Conservation (phyloP, 805 yeast species). For the Cyberlindnera subsufficiens region DNA sequence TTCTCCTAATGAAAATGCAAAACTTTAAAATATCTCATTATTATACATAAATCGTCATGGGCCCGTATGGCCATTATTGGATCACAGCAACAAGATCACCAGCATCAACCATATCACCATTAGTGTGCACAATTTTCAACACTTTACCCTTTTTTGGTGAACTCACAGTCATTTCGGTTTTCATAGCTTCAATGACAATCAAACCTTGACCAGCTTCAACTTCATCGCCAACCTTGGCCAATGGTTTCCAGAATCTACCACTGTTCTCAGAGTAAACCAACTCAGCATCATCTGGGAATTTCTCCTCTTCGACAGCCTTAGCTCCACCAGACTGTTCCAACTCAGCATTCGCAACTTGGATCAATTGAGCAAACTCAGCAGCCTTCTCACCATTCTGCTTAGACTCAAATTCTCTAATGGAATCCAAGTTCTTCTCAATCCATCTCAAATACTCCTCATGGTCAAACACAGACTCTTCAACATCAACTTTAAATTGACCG, state of each 20-base stretch:
- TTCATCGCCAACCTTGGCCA: constrained; percentile 70
- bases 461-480: constrained; percentile 75
- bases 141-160: constrained; percentile 72
- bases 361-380: constrained; percentile 79
- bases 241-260: constrained; percentile 95
- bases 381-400: constrained; percentile 75
- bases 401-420: constrained; percentile 63
- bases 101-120: constrained; percentile 96
- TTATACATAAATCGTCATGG: background rate
- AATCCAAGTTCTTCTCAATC: constrained; percentile 65
- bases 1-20: background rate
- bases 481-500: constrained; percentile 73
- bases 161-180: constrained; percentile 89
- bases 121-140: constrained; percentile 62
- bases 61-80: background rate
- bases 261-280: constrained; percentile 89
- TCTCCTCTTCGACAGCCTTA: constrained; percentile 40
- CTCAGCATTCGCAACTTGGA: constrained; percentile 76
- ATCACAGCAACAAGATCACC: constrained; percentile 91
- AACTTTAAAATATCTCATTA: background rate
- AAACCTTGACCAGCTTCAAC: constrained; percentile 75
- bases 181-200: constrained; percentile 95
- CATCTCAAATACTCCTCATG: constrained; percentile 73
- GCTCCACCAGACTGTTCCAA: constrained; percentile 48
- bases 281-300: constrained; percentile 73